Conservation (phyloP, 2,329 filamentous ascomycete species). For the Bipolaris bicolor region DNA sequence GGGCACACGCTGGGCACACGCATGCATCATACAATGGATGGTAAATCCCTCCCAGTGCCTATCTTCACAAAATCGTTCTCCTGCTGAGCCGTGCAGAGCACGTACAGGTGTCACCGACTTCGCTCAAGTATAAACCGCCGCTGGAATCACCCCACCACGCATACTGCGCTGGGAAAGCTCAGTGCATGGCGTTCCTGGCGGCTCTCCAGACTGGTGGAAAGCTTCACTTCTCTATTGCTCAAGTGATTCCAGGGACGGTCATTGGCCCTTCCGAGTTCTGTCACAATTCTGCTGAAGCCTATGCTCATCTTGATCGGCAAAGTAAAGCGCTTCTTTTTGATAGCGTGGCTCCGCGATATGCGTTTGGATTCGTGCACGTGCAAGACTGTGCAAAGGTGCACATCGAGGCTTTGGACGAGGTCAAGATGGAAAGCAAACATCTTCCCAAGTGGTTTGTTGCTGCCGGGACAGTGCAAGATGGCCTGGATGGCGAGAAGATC, state of each 20-base stretch:
- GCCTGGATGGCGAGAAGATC: conserved; percentile 21
- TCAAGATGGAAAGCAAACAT: conserved; percentile 19
- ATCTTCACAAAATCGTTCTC: neutral
- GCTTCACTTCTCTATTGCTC: conserved; percentile 37
- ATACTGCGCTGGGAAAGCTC: conserved; percentile 43
- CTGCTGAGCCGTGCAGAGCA: conserved; percentile 23
- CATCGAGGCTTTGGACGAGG: conserved; percentile 36
- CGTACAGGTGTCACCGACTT: conserved; percentile 28
- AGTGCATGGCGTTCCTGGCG: conserved; percentile 42
- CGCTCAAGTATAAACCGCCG: conserved; percentile 34
- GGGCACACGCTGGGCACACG: conserved; percentile 38
- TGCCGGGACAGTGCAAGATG: conserved; percentile 31
- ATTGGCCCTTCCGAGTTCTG: conserved; percentile 43
- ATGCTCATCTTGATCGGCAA: conserved; percentile 40
- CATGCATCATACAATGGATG: conserved; percentile 36
- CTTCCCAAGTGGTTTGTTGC: conserved; percentile 40
- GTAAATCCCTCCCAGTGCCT: conserved; percentile 11
- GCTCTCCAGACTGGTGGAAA: neutral
- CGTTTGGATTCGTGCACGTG: conserved; percentile 45
- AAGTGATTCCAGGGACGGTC: conserved; percentile 45
- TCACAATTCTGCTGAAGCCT: conserved; percentile 23
- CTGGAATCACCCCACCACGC: conserved; percentile 41
- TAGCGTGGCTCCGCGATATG: conserved; percentile 37
- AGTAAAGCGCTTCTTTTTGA: conserved; percentile 42
- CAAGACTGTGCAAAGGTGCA: conserved; percentile 42